Evolutionary conservation across 2,329 filamentous ascomycete species (phyloP), one percentile per base, ranked within the genome.

Genomic region (Monosporascus sp.): DNA sequence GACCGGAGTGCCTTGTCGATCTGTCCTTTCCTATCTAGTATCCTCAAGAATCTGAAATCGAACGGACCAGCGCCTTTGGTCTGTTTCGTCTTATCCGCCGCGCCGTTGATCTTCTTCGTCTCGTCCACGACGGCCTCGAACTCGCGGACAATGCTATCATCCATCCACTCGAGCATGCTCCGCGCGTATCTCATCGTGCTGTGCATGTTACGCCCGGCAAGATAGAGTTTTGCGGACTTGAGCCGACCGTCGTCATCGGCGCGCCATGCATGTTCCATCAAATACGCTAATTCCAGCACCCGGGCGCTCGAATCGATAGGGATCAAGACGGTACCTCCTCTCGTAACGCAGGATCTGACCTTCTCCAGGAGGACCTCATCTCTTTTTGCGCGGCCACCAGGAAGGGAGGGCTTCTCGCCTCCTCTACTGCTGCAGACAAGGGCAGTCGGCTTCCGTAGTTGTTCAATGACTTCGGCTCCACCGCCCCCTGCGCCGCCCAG

Each of bases 161-260:
- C 92, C 92, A 99, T 97, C 94, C 94, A 99, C 67, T 99, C 94
- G 34, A 99, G 77, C 90, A 99, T 96, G 69, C 93, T 97, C 60
- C 92, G 83, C 26, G 93, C 90, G 61, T 97, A 90, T 50, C 91
- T 83, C 79, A 97, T 89, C 0, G 92, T 96, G 57, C 91, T 92
- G 54, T 90, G 87, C 59, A 90, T 88, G 56, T 91, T 96, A 55
- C 86, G 87, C 40, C 91, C 92, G 1, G 92, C 93, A 44, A 99
- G 77, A 66, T 91, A 97, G 1, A 97, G 76, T 62, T 80, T 83
- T 0, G 82, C 74, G 1, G 75, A 71, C 52, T 76, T 76, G 17
- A 87, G 71, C 1, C 73, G 71, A 22, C 79, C 78, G 24, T 80
- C 78, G 8, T 76, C 76, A 54, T 87, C 86, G 51, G 81, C 80